These are phyloP conservation scores for California macrophylla DNA, from an alignment of 441 rosid species.

Conservation along the genomic window DNA sequence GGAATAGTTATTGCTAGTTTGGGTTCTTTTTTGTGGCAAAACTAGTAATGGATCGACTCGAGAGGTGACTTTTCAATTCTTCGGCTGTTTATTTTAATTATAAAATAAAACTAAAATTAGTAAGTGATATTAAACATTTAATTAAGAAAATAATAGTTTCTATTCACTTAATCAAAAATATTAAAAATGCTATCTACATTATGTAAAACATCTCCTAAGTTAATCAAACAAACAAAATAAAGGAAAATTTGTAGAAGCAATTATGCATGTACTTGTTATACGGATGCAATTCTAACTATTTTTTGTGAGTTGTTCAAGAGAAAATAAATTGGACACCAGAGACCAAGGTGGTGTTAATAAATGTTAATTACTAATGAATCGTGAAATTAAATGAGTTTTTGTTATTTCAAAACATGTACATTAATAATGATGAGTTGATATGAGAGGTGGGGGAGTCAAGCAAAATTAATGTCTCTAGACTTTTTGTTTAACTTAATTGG, in stretches of 20 bases:
- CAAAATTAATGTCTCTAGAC: neutral
- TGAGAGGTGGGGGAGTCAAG: neutral
- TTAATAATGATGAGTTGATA: neutral
- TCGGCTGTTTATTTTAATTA: constrained; percentile 18
- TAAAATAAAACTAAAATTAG: neutral
- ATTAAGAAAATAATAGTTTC: no score
- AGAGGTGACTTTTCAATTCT: constrained; percentile 31
- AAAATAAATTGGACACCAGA: neutral
- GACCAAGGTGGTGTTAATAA: neutral
- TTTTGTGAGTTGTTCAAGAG: no score
- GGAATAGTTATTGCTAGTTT: constrained; percentile 41
- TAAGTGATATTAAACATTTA: no score
- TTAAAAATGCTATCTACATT: no score
- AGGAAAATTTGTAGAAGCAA: no score
- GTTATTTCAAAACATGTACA: neutral
- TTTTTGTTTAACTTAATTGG: neutral
- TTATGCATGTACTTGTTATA: no score
- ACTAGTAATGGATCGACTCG: constrained; percentile 69
- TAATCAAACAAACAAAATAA: no score
- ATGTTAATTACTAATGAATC: no score
- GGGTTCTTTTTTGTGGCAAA: constrained; percentile 15
- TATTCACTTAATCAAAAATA: no score
- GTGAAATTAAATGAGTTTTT: neutral
- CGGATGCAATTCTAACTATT: no score
- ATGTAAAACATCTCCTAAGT: no score